Base-by-base conservation (phyloP, 371 early-diverging fungal species). In the Mortierella sp. region DNA sequence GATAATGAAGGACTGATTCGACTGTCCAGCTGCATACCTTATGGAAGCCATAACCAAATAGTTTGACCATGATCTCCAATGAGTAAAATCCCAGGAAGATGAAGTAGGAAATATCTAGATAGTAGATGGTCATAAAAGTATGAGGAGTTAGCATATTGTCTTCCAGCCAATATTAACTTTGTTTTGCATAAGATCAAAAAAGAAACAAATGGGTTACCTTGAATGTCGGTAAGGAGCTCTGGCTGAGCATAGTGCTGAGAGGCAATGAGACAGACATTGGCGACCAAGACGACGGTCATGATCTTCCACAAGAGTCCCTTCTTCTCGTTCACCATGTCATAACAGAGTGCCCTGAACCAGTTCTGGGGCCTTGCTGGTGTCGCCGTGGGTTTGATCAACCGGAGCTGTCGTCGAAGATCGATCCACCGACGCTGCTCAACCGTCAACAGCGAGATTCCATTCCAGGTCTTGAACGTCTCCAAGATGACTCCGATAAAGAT, bases 401-500 rank as follows among this genome's bases (percentile, higher is more conserved):
- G 80, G 8, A 90, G 73, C 66, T 89, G 88, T 31, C 89, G 85
- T 45, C 89, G 89, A 10, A 90, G 76, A 67, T 90, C 90, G 71
- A 84, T 79, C 75, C 86, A 90, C 31, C 89, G 87, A 44, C 90
- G 80, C 68, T 90, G 90, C 10, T 87, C 83, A 11, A 86, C 84
- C 7, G 90, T 90, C 53, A 89, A 53, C 11, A 88, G 80, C 29
- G 88, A 86, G 10, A 90, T 88, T 2, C 90, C 90, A 55, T 82
- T 86, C 68, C 89, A 81, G 13, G 86, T 86, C 64, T 90, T 89
- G 68, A 90, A 90, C 4, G 86, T 86, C 67, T 90, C 90, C 66
- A 90, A 72, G 67, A 90, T 88, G 45, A 91, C 90, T 47, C 90
- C 90, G 66, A 90, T 90, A 34, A 90, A 90, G 2, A 90, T 67